phyloP scores from a whole-genome alignment of 768 basidiomycete species.

The Pholiota molesta region DNA sequence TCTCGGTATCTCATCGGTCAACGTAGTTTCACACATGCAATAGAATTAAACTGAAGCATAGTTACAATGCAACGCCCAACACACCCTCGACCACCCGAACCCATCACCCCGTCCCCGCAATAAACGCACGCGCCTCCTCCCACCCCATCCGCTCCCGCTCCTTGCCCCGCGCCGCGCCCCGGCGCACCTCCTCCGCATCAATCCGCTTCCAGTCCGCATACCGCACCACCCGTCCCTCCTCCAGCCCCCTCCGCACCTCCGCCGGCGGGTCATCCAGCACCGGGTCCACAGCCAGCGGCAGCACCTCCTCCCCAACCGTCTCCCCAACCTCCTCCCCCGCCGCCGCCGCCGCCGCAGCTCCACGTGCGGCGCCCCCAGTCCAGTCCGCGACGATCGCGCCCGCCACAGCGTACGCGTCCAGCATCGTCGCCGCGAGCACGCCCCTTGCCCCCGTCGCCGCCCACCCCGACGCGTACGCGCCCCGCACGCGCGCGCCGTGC shows the following conservation, averaged over 20 bases:
- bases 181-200: conserved; percentile 68
- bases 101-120: not conserved
- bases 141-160: conserved; percentile 80
- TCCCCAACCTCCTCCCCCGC: conserved; percentile 21
- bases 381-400: conserved; percentile 69
- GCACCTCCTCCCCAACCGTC: conserved; percentile 13
- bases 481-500: conserved; percentile 41
- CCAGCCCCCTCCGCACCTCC: conserved; percentile 46
- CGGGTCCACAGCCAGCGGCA: conserved; percentile 38
- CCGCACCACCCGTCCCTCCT: conserved; percentile 49
- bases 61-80: too few relatives aligned
- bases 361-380: conserved; percentile 16
- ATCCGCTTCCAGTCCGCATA: conserved; percentile 79
- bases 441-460: conserved; percentile 89
- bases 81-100: not conserved
- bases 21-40: too few relatives aligned
- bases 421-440: conserved; percentile 92
- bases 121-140: conserved; percentile 50
- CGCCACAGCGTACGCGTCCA: conserved; percentile 83
- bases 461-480: conserved; percentile 95
- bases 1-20: too few relatives aligned
- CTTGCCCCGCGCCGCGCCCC: conserved; percentile 61
- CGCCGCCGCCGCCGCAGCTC: too few relatives aligned
- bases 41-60: too few relatives aligned
- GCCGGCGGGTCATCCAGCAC: conserved; percentile 49